Evolutionary conservation across 345 rosid genomes (phyloP).

Genomic region (Aurinia saxatilis): DNA sequence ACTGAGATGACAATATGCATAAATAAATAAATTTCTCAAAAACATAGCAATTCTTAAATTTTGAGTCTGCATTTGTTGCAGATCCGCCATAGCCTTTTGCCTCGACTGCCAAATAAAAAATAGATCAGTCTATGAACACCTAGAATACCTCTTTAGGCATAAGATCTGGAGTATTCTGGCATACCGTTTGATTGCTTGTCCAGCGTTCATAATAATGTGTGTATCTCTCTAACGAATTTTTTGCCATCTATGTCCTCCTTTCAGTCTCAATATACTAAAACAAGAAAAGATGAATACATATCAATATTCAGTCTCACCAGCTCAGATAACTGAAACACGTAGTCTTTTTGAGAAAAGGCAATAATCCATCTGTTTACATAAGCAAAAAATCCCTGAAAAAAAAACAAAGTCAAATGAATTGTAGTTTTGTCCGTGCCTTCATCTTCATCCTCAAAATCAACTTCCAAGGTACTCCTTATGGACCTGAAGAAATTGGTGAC

Average conservation of each 20-base stretch:
- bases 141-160: not conserved
- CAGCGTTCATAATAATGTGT: slow-evolving; percentile 99
- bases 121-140: not conserved
- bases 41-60: slow-evolving; percentile 43
- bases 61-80: slow-evolving; percentile 69
- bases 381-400: too few relatives aligned
- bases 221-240: slow-evolving; percentile 87
- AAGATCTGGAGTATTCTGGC: slow-evolving; percentile 6
- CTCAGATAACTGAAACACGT: not conserved
- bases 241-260: slow-evolving; percentile 93
- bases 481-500: too few relatives aligned
- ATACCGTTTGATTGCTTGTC: slow-evolving; percentile 94
- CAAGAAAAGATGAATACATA: slow-evolving; percentile 8
- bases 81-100: slow-evolving; percentile 88
- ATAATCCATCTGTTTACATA: too few relatives aligned
- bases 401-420: too few relatives aligned
- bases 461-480: too few relatives aligned
- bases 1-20: not conserved
- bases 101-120: slow-evolving; percentile 65
- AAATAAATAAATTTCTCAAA: not conserved
- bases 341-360: too few relatives aligned
- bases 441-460: too few relatives aligned
- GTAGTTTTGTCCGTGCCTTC: too few relatives aligned
- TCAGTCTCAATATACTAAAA: slow-evolving; percentile 87
- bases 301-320: not conserved